Conservation (phyloP, 495 filamentous ascomycete species). For the Neurospora cerealis region DNA sequence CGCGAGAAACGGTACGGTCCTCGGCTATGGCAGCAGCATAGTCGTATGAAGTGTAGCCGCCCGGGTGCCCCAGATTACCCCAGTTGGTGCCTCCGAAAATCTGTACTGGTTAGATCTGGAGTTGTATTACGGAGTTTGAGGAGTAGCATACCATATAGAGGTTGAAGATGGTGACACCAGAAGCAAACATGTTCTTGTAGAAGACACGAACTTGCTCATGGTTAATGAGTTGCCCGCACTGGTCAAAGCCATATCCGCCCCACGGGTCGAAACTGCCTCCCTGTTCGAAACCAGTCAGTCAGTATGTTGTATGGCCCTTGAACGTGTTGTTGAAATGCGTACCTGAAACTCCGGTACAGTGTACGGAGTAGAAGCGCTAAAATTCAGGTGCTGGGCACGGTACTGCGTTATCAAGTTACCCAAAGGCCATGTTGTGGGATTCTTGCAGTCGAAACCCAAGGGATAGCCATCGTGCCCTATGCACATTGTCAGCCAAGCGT, state of each 20-base stretch:
- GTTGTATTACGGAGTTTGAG: conserved; percentile 5
- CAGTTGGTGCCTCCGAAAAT: conserved; percentile 72
- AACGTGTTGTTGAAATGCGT: not conserved
- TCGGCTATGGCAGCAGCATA: conserved; percentile 61
- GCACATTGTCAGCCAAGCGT: not conserved
- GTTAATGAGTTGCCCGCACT: conserved; percentile 54
- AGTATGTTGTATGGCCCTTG: not conserved
- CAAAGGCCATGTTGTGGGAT: conserved; percentile 41
- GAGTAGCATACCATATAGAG: conserved; percentile 50
- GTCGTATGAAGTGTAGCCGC: conserved; percentile 67
- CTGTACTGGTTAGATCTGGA: conserved; percentile 18
- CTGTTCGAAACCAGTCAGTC: conserved; percentile 45
- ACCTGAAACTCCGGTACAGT: conserved; percentile 48
- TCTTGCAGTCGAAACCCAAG: conserved; percentile 50
- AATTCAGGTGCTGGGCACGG: conserved; percentile 26
- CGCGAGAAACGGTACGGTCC: conserved; percentile 48
- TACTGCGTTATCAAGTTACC: conserved; percentile 31
- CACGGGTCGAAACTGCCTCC: conserved; percentile 69
- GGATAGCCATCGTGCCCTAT: conserved; percentile 63
- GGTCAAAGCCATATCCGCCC: conserved; percentile 57
- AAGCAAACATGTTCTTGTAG: conserved; percentile 68
- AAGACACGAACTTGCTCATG: conserved; percentile 67
- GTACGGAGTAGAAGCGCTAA: conserved; percentile 47
- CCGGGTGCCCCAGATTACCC: conserved; percentile 68
- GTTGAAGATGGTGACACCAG: conserved; percentile 35